phyloP scores from a whole-genome alignment of 2,329 filamentous ascomycete species.

The Rhinocladiella mackenziei region DNA sequence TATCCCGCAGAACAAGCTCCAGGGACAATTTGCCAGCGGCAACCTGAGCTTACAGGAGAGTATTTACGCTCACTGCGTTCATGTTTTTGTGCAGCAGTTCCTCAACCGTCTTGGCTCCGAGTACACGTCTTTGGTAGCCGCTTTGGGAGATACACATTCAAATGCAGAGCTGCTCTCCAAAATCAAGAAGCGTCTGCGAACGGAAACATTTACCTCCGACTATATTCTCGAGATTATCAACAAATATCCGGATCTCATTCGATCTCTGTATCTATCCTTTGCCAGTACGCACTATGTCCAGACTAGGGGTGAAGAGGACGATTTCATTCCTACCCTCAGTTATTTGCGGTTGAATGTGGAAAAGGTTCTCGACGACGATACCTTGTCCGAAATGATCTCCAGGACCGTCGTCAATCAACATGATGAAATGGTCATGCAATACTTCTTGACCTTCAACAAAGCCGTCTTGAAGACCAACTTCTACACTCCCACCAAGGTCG shows the following conservation, averaged over 20 bases:
- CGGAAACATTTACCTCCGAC: slow-evolving; percentile 95
- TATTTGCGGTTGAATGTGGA: slow-evolving; percentile 64
- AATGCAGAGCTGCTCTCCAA: slow-evolving; percentile 87
- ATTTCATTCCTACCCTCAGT: slow-evolving; percentile 67
- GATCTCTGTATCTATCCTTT: slow-evolving; percentile 85
- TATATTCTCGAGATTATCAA: slow-evolving; percentile 98
- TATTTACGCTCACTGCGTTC: slow-evolving; percentile 94
- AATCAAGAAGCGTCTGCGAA: slow-evolving; percentile 90
- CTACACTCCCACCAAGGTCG: slow-evolving; percentile 97
- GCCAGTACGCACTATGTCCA: slow-evolving; percentile 78
- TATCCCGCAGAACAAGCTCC: slow-evolving; percentile 95
- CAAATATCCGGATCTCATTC: slow-evolving; percentile 80
- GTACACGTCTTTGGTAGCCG: slow-evolving; percentile 78
- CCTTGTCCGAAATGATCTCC: slow-evolving; percentile 71
- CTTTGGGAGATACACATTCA: slow-evolving; percentile 72
- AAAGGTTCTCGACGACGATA: slow-evolving; percentile 70
- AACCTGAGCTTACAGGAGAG: slow-evolving; percentile 91
- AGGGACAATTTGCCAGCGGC: slow-evolving; percentile 79
- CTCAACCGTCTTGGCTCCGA: slow-evolving; percentile 89
- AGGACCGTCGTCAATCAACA: slow-evolving; percentile 86
- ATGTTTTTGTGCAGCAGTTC: slow-evolving; percentile 98
- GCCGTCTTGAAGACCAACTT: slow-evolving; percentile 94
- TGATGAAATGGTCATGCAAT: slow-evolving; percentile 95
- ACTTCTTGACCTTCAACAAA: slow-evolving; percentile 93
- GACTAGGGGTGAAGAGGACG: slow-evolving; percentile 59